A percentile compares a stretch with the other conserved stretches of the same genome.
Evolutionary conservation across 768 basidiomycete genomes (phyloP).

Genomic region (Brasilioporus rufonigricans): DNA sequence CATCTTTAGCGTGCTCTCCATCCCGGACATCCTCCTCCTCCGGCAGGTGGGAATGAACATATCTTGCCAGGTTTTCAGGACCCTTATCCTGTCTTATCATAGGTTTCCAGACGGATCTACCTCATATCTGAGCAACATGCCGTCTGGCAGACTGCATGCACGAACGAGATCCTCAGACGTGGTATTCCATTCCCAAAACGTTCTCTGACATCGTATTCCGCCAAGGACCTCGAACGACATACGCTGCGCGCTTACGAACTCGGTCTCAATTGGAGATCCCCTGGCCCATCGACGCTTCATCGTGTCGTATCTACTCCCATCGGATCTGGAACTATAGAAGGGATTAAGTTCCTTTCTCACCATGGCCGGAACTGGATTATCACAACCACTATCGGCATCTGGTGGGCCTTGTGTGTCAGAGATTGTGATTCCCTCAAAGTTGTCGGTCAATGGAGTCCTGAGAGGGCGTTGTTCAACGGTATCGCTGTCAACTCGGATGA

Average conservation of each 20-base stretch:
- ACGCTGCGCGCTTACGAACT: conserved; percentile 46
- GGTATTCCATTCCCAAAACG: conserved; percentile 51
- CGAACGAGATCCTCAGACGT: conserved; percentile 39
- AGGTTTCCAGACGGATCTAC: conserved; percentile 53
- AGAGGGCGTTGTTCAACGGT: conserved; percentile 51
- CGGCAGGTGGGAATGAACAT: conserved; percentile 37
- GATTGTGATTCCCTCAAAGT: conserved; percentile 32
- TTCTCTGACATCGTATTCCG: conserved; percentile 36
- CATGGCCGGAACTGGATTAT: conserved; percentile 44
- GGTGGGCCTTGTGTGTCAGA: conserved; percentile 60
- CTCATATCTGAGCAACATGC: conserved; percentile 45
- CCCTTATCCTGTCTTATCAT: background rate
- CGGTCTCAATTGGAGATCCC: conserved; percentile 48
- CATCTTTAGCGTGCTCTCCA: conserved; percentile 35
- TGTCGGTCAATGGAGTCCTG: conserved; percentile 51
- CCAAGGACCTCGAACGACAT: conserved; percentile 43
- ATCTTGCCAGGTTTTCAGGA: background rate
- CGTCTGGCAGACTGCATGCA: conserved; percentile 56
- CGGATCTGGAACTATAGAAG: conserved; percentile 45
- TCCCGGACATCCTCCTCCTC: conserved; percentile 41
- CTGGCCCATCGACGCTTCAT: conserved; percentile 11
- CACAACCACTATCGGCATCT: conserved; percentile 57
- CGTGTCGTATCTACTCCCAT: conserved; percentile 21
- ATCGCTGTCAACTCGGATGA: conserved; percentile 49
- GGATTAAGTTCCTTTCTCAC: conserved; percentile 53